These are phyloP conservation scores for Blastobotrys aristatus DNA, from an alignment of 1,139 yeast genomes.

Conservation along the genomic window DNA sequence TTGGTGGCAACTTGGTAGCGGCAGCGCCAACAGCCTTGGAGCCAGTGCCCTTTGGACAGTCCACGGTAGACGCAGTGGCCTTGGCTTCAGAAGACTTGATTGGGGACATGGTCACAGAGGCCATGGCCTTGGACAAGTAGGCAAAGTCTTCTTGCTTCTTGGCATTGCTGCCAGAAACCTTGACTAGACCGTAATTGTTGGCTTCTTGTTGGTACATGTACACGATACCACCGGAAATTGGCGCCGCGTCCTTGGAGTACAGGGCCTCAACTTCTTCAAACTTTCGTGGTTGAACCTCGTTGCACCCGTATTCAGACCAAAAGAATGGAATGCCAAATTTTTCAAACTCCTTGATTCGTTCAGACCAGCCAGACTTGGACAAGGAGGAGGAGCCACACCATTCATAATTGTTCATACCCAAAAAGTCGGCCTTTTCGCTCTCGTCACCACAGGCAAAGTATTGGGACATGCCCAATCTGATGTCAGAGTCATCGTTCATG, in stretches of 20 bases:
- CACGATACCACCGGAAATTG: slow-evolving; percentile 90
- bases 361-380: slow-evolving; percentile 73
- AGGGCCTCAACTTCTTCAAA: slow-evolving; percentile 66
- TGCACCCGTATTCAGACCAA: slow-evolving; percentile 94
- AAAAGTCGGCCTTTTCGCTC: slow-evolving; percentile 75
- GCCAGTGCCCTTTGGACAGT: slow-evolving; percentile 47
- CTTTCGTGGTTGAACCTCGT: slow-evolving; percentile 58
- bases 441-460: slow-evolving; percentile 70
- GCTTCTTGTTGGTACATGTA: slow-evolving; percentile 89
- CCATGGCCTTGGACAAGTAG: slow-evolving; percentile 46
- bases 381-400: slow-evolving; percentile 89
- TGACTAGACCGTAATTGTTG: slow-evolving; percentile 84
- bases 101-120: slow-evolving; percentile 53
- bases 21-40: slow-evolving; percentile 48
- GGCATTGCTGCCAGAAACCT: slow-evolving; percentile 56
- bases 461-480: slow-evolving; percentile 50
- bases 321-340: slow-evolving; percentile 70
- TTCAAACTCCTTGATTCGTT: slow-evolving; percentile 64
- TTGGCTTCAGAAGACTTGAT: slow-evolving; percentile 48
- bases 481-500: slow-evolving; percentile 84
- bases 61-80: slow-evolving; percentile 36
- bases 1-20: slow-evolving; percentile 56
- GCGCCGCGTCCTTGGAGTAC: slow-evolving; percentile 62
- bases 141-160: slow-evolving; percentile 55
- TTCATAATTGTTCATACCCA: slow-evolving; percentile 94